Base-by-base conservation (phyloP, 176 grass and related monocot species). In the Oryza brachyantha region DNA sequence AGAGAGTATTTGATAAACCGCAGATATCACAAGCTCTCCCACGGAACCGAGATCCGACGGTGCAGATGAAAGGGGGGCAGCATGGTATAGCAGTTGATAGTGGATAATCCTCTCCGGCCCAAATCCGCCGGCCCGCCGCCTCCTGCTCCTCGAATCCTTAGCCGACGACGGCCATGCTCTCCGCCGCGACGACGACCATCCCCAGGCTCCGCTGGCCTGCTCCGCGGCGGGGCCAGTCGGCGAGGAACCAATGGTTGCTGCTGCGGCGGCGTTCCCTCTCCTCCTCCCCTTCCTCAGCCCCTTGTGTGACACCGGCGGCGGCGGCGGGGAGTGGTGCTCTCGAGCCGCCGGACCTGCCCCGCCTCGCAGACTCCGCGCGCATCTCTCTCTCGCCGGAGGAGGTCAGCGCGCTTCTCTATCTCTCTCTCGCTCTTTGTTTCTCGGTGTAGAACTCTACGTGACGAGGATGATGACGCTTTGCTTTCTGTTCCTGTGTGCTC, bases 381-480 rank as follows among this genome's bases (percentile, higher is more conserved):
- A 92, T 97, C 87, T 90, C 94, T 7, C 87, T 97, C 74, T 88
- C 91, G 19, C 79, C 68, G 10, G 41, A 86, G 63, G 89, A 97
- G 89, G 94, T 88, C 50, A 61, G 75, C 45, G 0, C 24, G 0
- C n/a, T 25, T 67, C 1, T 41, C n/a, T 48, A 3, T 72, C 13
- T 32, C 22, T 10, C 1, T n/a, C n/a, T n/a, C n/a, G n/a, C n/a
- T n/a, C n/a, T n/a, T 64, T 64, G 2, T 7, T 1, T 43, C 7
- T 22, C 38, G 3, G 8, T 36, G 26, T n/a, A 9, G 3, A 35
- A 29, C 22, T 10, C 29, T 65, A 3, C 36, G 19, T 5, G 34
- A 32, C 5, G 29, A 21, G 16, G 5, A 72, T 92, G 5, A 73
- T 92, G 38, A 89, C 21, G 19, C 27, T 87, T 87, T 73, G 60